Conservation (phyloP, 164 flowering plant genomes). For the Annona cherimola region DNA sequence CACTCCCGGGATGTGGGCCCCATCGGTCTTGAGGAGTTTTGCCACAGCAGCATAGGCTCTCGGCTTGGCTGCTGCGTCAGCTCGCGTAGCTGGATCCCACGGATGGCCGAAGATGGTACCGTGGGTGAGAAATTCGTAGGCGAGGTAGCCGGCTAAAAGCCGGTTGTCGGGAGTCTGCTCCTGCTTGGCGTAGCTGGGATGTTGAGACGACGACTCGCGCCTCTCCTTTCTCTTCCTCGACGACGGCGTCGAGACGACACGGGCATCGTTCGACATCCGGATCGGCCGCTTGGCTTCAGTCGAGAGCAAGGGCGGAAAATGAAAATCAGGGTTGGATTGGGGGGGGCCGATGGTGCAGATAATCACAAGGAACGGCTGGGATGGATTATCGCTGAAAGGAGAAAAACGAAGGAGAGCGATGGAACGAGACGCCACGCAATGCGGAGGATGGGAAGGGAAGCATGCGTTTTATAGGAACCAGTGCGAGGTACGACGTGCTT, state of each 20-base stretch:
- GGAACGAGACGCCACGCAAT: too few relatives aligned
- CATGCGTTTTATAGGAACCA: too few relatives aligned
- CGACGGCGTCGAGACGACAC: constrained; percentile 30
- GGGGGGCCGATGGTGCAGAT: too few relatives aligned
- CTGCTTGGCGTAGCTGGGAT: constrained; percentile 13
- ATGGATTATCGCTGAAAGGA: too few relatives aligned
- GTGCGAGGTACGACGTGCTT: too few relatives aligned
- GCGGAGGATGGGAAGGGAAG: too few relatives aligned
- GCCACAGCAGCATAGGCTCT: constrained; percentile 63
- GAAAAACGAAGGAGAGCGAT: too few relatives aligned
- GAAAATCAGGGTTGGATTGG: too few relatives aligned
- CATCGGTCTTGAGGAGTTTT: constrained; percentile 48
- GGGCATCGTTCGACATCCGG: constrained; percentile 24
- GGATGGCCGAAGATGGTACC: constrained; percentile 70
- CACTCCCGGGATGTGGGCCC: constrained; percentile 66
- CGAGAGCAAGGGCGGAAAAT: too few relatives aligned
- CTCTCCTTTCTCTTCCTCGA: constrained; percentile 59
- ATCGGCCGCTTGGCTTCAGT: too few relatives aligned
- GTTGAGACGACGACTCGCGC: constrained; percentile 17
- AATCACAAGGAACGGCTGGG: too few relatives aligned
- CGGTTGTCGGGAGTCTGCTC: constrained; percentile 35
- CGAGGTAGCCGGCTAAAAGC: constrained; percentile 81
- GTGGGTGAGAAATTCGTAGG: constrained; percentile 57
- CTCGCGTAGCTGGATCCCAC: constrained; percentile 46
- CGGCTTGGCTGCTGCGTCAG: constrained; percentile 19